A percentile compares a stretch with the other conserved stretches of the same genome.
Conservation (phyloP, 768 basidiomycete genomes). For the Agrocybe pediades region DNA sequence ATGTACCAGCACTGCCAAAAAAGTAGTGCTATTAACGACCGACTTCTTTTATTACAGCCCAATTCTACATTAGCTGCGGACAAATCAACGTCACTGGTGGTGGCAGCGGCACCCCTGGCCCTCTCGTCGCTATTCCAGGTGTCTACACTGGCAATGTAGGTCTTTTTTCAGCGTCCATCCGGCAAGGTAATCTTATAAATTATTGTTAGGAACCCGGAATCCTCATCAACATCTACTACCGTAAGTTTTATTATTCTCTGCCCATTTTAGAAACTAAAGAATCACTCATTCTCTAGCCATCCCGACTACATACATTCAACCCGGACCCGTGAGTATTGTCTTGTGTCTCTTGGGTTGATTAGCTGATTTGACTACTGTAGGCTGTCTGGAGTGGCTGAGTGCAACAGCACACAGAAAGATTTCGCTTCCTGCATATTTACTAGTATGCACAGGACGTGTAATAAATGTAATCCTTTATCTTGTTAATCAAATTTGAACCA, state of each 20-base stretch:
- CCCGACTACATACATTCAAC: slow-evolving; percentile 22
- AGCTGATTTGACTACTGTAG: slow-evolving; percentile 5
- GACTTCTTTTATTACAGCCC: no score
- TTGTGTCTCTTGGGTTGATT: neutral
- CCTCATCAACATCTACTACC: slow-evolving; percentile 25
- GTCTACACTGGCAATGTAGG: slow-evolving; percentile 22
- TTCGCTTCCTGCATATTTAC: no score
- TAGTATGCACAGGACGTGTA: no score
- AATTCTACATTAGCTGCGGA: slow-evolving; percentile 40
- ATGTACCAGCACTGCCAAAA: neutral
- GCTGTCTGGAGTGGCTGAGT: slow-evolving; percentile 23
- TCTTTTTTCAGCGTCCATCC: neutral
- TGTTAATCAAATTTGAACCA: no score
- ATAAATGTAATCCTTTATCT: no score
- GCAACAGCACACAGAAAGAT: neutral
- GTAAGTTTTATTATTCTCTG: slow-evolving; percentile 7
- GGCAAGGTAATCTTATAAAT: neutral
- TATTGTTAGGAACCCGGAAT: slow-evolving; percentile 20
- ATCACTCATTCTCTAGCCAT: slow-evolving; percentile 13
- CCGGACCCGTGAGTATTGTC: slow-evolving; percentile 20
- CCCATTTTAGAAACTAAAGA: neutral
- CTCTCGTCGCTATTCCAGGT: slow-evolving; percentile 22
- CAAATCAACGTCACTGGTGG: slow-evolving; percentile 43
- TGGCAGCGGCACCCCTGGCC: slow-evolving; percentile 27
- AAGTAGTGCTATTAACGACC: neutral